Conservation (phyloP, 331 rosid species). For the Malus hybrid region DNA sequence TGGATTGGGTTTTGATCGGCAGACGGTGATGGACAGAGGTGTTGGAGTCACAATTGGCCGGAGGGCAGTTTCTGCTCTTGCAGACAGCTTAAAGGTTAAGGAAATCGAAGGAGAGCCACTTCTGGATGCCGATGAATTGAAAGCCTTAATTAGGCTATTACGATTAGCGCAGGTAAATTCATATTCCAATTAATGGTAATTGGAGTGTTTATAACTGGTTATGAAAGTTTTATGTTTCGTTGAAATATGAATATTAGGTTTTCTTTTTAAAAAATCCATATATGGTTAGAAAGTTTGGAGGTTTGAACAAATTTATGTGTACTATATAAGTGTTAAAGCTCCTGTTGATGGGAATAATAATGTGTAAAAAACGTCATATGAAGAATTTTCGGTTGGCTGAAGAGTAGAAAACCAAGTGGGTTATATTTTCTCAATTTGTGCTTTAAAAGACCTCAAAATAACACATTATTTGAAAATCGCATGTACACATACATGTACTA, state of each 20-base stretch:
- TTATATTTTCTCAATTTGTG: background rate
- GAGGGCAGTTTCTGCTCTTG: slow-evolving; percentile 57
- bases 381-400: no score
- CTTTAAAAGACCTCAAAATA: background rate
- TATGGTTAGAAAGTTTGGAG: background rate
- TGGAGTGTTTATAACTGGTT: background rate
- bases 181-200: background rate
- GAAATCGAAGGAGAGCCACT: slow-evolving; percentile 93
- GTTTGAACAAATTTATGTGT: no score
- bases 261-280: background rate
- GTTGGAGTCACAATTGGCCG: slow-evolving; percentile 89
- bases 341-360: background rate
- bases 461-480: background rate
- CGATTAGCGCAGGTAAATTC: slow-evolving; percentile 79
- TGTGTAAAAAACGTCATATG: background rate
- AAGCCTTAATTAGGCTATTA: slow-evolving; percentile 84
- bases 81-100: slow-evolving; percentile 68
- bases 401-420: background rate
- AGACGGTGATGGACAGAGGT: slow-evolving; percentile 83
- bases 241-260: no score
- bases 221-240: no score
- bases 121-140: slow-evolving; percentile 72
- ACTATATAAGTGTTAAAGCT: no score
- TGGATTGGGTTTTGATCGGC: slow-evolving; percentile 85
- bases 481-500: background rate